These are phyloP conservation scores for Alternaria triticina DNA, from an alignment of 2,329 filamentous ascomycete genomes.

Conservation along the genomic window DNA sequence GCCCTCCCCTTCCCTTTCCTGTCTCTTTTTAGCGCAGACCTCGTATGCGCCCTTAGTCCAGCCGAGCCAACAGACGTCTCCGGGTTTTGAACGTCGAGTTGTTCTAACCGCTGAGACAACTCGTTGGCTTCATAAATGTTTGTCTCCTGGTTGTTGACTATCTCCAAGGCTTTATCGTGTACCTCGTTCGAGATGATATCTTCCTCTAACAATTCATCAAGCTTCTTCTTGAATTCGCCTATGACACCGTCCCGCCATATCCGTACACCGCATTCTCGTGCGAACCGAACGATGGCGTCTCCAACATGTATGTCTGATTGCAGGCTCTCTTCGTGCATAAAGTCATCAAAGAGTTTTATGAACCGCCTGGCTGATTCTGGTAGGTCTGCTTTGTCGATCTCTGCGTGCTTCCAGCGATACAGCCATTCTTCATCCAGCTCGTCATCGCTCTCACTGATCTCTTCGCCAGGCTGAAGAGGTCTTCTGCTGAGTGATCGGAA, in stretches of 20 bases:
- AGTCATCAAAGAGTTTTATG: constrained; percentile 45
- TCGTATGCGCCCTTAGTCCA: not conserved
- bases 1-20: constrained; percentile 17
- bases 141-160: constrained; percentile 5
- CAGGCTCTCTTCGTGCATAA: constrained; percentile 47
- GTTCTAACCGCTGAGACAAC: constrained; percentile 5
- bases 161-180: constrained; percentile 20
- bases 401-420: constrained; percentile 32
- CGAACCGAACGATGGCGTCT: constrained; percentile 51
- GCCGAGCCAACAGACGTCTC: not conserved
- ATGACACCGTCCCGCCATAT: constrained; percentile 30
- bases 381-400: constrained; percentile 22
- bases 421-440: constrained; percentile 50
- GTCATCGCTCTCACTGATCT: constrained; percentile 53
- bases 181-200: constrained; percentile 34
- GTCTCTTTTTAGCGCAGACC: not conserved
- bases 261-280: constrained; percentile 25
- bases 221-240: constrained; percentile 40
- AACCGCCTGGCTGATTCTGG: constrained; percentile 39
- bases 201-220: constrained; percentile 39
- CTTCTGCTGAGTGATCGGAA: constrained; percentile 51
- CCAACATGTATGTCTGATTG: constrained; percentile 41
- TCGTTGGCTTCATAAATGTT: not conserved
- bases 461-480: constrained; percentile 45
- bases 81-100: not conserved